These are phyloP conservation scores for Wickerhamia fluorescens DNA, from an alignment of 805 yeast species.

Conservation along the genomic window DNA sequence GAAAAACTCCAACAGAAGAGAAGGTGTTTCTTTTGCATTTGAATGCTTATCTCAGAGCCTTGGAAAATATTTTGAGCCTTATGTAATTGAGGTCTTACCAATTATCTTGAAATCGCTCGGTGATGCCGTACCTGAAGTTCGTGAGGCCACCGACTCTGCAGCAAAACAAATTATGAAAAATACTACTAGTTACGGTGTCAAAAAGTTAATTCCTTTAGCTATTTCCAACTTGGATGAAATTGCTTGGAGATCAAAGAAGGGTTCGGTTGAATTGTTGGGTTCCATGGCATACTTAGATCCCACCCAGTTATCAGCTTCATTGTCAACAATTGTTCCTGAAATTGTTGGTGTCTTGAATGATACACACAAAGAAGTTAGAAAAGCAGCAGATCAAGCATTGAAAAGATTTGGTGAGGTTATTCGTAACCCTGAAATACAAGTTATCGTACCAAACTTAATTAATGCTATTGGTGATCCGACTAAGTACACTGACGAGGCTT, in stretches of 20 bases:
- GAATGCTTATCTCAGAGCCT: slow-evolving; percentile 75
- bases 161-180: slow-evolving; percentile 83
- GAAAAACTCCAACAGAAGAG: slow-evolving; percentile 65
- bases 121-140: slow-evolving; percentile 76
- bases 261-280: slow-evolving; percentile 92
- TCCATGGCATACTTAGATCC: slow-evolving; percentile 98
- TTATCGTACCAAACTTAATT: slow-evolving; percentile 77
- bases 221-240: slow-evolving; percentile 77
- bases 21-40: slow-evolving; percentile 81
- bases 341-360: slow-evolving; percentile 93
- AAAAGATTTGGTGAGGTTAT: slow-evolving; percentile 95
- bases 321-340: slow-evolving; percentile 89
- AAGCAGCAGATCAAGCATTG: slow-evolving; percentile 85
- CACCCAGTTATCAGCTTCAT: slow-evolving; percentile 80
- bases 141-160: slow-evolving; percentile 83
- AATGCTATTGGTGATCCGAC: slow-evolving; percentile 97
- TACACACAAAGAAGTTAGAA: slow-evolving; percentile 93
- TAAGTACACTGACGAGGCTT: slow-evolving; percentile 76
- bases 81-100: slow-evolving; percentile 83
- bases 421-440: slow-evolving; percentile 93
- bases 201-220: slow-evolving; percentile 85
- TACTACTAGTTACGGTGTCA: slow-evolving; percentile 89
- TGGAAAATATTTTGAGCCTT: slow-evolving; percentile 84
- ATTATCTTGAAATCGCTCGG: slow-evolving; percentile 75
- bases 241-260: slow-evolving; percentile 95